These are phyloP conservation scores for Amoeboradix gromovi DNA, from an alignment of 371 early-diverging fungal genomes.

Conservation along the genomic window DNA sequence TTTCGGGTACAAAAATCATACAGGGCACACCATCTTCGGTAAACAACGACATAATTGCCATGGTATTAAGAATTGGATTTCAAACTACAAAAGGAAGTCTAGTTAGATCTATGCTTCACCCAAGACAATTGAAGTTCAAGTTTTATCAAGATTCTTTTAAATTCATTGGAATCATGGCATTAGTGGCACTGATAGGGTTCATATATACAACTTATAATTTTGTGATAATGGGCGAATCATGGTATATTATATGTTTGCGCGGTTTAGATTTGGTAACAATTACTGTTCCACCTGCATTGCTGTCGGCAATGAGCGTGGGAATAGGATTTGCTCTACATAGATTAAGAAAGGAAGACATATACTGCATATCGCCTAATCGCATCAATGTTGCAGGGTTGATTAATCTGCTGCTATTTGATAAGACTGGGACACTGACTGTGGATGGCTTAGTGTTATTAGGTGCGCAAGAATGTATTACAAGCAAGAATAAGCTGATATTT, in stretches of 20 bases:
- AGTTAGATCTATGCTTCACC: constrained; percentile 76
- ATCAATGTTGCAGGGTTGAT: constrained; percentile 88
- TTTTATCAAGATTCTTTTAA: constrained; percentile 84
- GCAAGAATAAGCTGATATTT: neutral
- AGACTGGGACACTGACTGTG: constrained; percentile 92
- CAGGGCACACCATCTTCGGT: constrained; percentile 23
- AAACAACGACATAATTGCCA: constrained; percentile 20
- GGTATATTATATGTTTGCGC: constrained; percentile 37
- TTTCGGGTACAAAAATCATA: constrained; percentile 66
- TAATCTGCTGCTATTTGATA: constrained; percentile 93
- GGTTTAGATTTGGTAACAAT: constrained; percentile 78
- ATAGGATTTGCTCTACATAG: constrained; percentile 68
- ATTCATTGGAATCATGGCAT: constrained; percentile 60
- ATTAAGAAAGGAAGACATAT: constrained; percentile 48
- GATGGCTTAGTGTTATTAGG: constrained; percentile 90
- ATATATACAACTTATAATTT: constrained; percentile 53
- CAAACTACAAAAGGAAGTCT: constrained; percentile 84
- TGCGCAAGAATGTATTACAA: constrained; percentile 17
- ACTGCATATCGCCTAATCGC: constrained; percentile 70
- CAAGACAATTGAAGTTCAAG: constrained; percentile 67
- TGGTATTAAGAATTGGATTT: constrained; percentile 81
- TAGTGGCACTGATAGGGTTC: constrained; percentile 50
- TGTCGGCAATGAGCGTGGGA: constrained; percentile 88
- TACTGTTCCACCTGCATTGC: constrained; percentile 59
- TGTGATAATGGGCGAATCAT: constrained; percentile 34